Conservation (phyloP, 2,329 filamentous ascomycete species). For the Erysiphe pulchra region DNA sequence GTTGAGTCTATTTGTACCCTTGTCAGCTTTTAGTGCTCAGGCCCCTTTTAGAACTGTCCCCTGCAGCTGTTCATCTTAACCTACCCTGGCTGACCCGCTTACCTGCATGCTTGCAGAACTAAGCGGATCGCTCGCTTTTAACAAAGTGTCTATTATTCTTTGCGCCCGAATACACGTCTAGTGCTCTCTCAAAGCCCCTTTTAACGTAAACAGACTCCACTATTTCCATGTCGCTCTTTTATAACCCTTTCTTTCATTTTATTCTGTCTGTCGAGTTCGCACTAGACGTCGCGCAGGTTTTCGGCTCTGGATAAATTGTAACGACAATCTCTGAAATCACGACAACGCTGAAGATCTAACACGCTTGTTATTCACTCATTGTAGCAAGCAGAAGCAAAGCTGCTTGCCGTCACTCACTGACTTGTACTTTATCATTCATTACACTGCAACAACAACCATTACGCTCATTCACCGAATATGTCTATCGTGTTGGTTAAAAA, state of each 20-base stretch:
- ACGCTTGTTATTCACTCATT: too few relatives aligned
- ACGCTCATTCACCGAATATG: not conserved
- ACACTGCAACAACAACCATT: not conserved
- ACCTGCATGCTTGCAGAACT: too few relatives aligned
- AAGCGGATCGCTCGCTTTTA: too few relatives aligned
- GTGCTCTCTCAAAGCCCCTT: too few relatives aligned
- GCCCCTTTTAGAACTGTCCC: too few relatives aligned
- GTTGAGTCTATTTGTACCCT: too few relatives aligned
- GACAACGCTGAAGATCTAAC: not conserved
- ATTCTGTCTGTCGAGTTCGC: not conserved
- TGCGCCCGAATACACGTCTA: too few relatives aligned
- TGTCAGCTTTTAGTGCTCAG: too few relatives aligned
- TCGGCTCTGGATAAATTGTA: not conserved
- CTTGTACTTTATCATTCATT: not conserved
- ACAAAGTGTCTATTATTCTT: too few relatives aligned
- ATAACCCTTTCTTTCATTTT: not conserved
- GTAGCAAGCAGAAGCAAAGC: not conserved
- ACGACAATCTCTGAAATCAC: not conserved
- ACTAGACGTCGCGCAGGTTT: not conserved
- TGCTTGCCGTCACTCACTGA: not conserved
- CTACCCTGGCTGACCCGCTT: too few relatives aligned
- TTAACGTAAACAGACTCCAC: too few relatives aligned
- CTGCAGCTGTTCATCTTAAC: too few relatives aligned
- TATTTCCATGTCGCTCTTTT: not conserved
- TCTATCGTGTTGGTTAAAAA: not conserved